Base-by-base conservation (phyloP, 1,139 yeast genomes). In the Yamadazyma spencermartinsiae region DNA sequence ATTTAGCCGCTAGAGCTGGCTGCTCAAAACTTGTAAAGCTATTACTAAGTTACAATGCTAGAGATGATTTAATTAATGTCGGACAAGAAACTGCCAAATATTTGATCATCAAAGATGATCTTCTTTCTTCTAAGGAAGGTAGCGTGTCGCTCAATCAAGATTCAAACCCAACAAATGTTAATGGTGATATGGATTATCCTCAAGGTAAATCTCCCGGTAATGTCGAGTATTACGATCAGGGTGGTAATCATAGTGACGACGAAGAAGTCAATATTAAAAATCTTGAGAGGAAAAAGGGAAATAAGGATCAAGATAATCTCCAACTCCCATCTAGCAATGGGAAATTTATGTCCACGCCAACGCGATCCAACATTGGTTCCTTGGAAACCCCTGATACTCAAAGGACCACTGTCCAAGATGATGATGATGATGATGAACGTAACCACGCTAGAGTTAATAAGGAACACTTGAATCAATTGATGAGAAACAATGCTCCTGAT, bases 1-100 rank as follows among this genome's bases (percentile, higher is more conserved):
- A 82, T 50, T 60, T 84, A 35, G 86, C 89, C 4, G 66, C 77
- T 2, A 71, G 72, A 43, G 58, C 72, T 7, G 66, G 65, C 33
- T 64, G 72, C 42, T 41, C 59, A 3, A 65, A 61, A 32, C 55
- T 80, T 28, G 69, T 69, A 4, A 64, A 65, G 36, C 48, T 59
- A 8, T 60, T 77, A 34, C 53, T 73, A 39, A 56, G 63, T 31
- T 65, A 61, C 43, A 79, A 80, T 12, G 79, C 80, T 4, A 55
- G 73, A 32, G 78, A 76, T 51, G 72, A 69, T 46, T 55, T 73
- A 32, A 60, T 61, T 29, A 73, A 73, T 48, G 60, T 65, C 17
- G 61, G 57, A 43, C 63, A 68, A 44, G 72, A 71, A 49, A 62
- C 74, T 3, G 61, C 76, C 17, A 66, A 65, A 43, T 46, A 42